These are phyloP conservation scores for Cladosporium sp. DNA, from an alignment of 2,329 filamentous ascomycete species.

Conservation along the genomic window DNA sequence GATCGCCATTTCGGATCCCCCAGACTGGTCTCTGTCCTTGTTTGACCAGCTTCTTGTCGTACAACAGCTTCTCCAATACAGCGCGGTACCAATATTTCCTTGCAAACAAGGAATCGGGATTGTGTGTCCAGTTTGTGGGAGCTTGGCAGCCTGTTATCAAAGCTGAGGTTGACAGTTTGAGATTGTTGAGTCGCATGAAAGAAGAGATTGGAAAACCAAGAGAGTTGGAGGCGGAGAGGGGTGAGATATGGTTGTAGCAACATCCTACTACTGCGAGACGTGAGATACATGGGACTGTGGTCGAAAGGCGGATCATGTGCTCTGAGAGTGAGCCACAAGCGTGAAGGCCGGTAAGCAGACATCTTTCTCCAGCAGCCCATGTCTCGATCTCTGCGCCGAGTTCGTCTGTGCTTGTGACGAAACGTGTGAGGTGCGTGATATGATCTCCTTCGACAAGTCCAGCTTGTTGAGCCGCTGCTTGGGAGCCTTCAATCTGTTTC, in stretches of 20 bases:
- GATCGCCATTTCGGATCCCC: slow-evolving; percentile 15
- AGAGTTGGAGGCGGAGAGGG: slow-evolving; percentile 3
- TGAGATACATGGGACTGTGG: slow-evolving; percentile 5
- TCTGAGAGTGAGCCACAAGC: slow-evolving; percentile 16
- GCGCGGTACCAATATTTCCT: slow-evolving; percentile 16
- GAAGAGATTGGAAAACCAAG: slow-evolving; percentile 15
- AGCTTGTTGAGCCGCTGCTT: slow-evolving; percentile 11
- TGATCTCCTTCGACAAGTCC: slow-evolving; percentile 14
- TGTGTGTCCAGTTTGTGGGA: slow-evolving; percentile 17
- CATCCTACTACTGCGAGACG: slow-evolving; percentile 14
- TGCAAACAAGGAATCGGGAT: slow-evolving; percentile 13
- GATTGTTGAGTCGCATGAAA: slow-evolving; percentile 14
- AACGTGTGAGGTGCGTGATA: slow-evolving; percentile 14
- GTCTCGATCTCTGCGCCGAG: slow-evolving; percentile 3
- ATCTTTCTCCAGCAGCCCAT: slow-evolving; percentile 12
- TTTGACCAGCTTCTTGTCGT: slow-evolving; percentile 13
- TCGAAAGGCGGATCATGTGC: slow-evolving; percentile 15
- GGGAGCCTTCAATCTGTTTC: slow-evolving; percentile 15
- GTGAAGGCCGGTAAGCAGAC: slow-evolving; percentile 15
- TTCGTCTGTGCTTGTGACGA: slow-evolving; percentile 7
- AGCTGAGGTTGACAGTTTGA: slow-evolving; percentile 15
- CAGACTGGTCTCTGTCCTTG: slow-evolving; percentile 12
- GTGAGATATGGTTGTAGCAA: slow-evolving; percentile 16
- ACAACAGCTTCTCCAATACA: slow-evolving; percentile 15
- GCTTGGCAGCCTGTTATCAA: slow-evolving; percentile 17